Base-by-base conservation (phyloP, 2,329 filamentous ascomycete genomes). In the Aspergillus sp. region DNA sequence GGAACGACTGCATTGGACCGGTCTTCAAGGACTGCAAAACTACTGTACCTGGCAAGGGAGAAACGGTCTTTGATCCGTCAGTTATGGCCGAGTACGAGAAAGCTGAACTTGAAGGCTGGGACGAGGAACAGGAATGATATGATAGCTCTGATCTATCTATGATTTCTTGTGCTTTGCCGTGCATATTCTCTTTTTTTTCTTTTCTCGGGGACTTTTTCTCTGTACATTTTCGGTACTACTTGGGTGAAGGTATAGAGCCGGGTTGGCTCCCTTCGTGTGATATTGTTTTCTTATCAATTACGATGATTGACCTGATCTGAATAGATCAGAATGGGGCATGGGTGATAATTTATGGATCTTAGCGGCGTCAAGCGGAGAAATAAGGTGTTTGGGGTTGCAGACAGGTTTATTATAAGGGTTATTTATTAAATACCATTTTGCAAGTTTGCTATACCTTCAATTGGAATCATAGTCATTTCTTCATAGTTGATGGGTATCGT, bases 1-100 rank as follows among this genome's bases (percentile, higher is more conserved):
- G 93, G 91, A 90, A 89, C 51, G 86, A 89, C 51, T 90, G 82
- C 33, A 94, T 98, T 53, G 88, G 90, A 0, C 86, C 88, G 0
- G 89, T 97, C 0, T 95, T 98, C 57, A 85, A 90, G 48, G 87
- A 87, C 56, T 88, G 90, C 56, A 85, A 82, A 55, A 77, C 89
- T 31, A 80, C 79, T 43, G 84, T 96, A 34, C 89, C 90, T 11
- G 72, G 82, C 1, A 69, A 64, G 19, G 72, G 75, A 1, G 85
- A 93, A 46, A 79, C 81, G 1, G 85, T 96, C 44, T 96, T 95
- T 67, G 84, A 84, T 51, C 71, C 82, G 3, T 77, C 76, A 5
- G 74, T 79, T 46, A 90, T 96, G 88, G 77, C 78, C 11, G 78
- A 83, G 48, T 75, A 87, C 43, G 77, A 91, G 57, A 85, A 85